A percentile compares a stretch with the other conserved stretches of the same genome.
These are phyloP conservation scores for Euphorbia celastroides DNA, from an alignment of 441 rosid genomes.

Conservation along the genomic window DNA sequence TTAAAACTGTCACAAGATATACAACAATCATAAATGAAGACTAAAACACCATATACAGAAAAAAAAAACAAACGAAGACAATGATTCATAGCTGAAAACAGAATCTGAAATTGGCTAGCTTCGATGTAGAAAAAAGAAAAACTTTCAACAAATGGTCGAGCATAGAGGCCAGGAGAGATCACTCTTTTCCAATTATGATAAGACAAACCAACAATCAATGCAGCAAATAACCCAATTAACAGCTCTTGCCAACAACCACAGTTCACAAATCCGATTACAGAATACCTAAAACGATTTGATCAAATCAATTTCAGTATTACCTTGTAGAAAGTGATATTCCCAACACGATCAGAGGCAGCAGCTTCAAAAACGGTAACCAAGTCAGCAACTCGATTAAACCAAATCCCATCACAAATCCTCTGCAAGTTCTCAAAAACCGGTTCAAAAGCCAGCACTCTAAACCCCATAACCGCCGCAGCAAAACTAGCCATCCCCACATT, in stretches of 20 bases:
- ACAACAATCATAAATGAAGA: neutral
- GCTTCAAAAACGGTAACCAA: constrained; percentile 77
- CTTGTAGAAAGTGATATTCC: constrained; percentile 87
- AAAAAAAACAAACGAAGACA: neutral
- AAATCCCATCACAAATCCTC: constrained; percentile 92
- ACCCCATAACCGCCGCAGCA: constrained; percentile 92
- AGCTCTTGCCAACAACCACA: neutral
- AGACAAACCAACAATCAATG: neutral
- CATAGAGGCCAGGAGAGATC: neutral
- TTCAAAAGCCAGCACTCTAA: constrained; percentile 76
- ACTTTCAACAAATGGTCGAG: too few species aligned
- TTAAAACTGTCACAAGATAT: neutral
- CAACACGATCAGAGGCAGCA: constrained; percentile 69
- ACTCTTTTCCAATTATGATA: too few species aligned
- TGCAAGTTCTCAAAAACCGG: constrained; percentile 88
- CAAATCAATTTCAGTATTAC: constrained; percentile 27
- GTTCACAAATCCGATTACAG: neutral
- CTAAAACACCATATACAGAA: neutral
- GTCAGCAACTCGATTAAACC: constrained; percentile 71
- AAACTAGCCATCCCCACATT: constrained; percentile 97
- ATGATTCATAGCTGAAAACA: too few species aligned
- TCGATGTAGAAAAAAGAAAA: too few species aligned
- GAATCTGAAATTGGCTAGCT: too few species aligned
- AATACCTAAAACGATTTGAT: neutral
- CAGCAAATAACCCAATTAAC: neutral